Conservation (phyloP, 78 protist species). For the Dictyostelium purpureum region DNA sequence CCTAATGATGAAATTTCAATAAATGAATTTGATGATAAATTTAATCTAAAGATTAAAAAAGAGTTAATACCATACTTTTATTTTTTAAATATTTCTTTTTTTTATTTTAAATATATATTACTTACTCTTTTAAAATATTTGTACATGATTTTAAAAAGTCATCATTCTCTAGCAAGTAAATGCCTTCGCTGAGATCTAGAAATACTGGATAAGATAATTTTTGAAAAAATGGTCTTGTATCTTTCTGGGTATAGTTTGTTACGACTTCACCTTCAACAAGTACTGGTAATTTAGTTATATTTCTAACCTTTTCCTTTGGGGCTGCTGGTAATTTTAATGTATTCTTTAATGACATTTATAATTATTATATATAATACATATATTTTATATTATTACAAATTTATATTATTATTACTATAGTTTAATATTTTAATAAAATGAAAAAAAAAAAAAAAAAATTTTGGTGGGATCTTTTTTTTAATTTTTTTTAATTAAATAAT, state of each 20-base stretch:
- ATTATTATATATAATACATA: background rate
- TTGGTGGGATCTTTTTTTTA: too few relatives aligned
- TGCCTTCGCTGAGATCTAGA: conserved; percentile 43
- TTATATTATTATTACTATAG: too few relatives aligned
- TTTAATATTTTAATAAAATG: too few relatives aligned
- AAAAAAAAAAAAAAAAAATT: too few relatives aligned
- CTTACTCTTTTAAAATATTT: conserved; percentile 55
- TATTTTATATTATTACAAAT: too few relatives aligned
- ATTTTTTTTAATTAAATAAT: too few relatives aligned
- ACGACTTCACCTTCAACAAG: background rate
- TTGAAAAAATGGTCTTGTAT: conserved; percentile 5
- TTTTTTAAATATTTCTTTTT: background rate
- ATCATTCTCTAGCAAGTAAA: conserved; percentile 23
- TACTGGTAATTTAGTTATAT: conserved; percentile 6
- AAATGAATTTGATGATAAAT: conserved; percentile 70
- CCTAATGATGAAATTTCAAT: conserved; percentile 32
- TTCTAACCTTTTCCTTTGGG: conserved; percentile 37
- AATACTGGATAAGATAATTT: conserved; percentile 32
- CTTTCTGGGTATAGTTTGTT: conserved; percentile 21
- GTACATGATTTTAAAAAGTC: conserved; percentile 55
- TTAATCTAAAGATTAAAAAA: conserved; percentile 14
- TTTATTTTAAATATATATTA: background rate
- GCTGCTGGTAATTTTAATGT: conserved; percentile 33
- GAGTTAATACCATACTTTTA: background rate
- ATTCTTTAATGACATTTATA: background rate